These are phyloP conservation scores for Annulohypoxylon nitens DNA, from an alignment of 495 filamentous ascomycete species.

Conservation along the genomic window DNA sequence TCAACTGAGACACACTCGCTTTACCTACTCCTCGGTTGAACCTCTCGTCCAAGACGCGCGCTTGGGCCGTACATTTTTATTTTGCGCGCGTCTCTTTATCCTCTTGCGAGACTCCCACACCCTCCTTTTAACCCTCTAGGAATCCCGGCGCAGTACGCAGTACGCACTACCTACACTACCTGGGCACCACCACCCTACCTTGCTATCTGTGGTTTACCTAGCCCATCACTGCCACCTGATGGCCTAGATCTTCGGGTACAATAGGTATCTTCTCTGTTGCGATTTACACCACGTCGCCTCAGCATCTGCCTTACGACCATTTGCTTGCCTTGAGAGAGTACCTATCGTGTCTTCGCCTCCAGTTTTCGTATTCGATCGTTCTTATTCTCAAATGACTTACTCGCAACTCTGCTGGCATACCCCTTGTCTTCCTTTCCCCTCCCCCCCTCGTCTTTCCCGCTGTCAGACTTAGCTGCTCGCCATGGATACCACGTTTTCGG, in stretches of 20 bases:
- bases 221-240: conserved; percentile 47
- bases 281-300: conserved; percentile 44
- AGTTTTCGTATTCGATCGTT: conserved; percentile 43
- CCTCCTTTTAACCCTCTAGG: conserved; percentile 41
- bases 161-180: conserved; percentile 26
- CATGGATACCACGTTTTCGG: conserved; percentile 63
- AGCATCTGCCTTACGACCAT: conserved; percentile 41
- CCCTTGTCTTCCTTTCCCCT: conserved; percentile 49
- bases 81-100: conserved; percentile 53
- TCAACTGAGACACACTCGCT: conserved; percentile 51
- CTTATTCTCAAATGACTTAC: conserved; percentile 58
- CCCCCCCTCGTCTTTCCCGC: conserved; percentile 50
- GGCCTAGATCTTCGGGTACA: conserved; percentile 48
- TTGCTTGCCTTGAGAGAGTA: conserved; percentile 9
- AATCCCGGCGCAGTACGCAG: conserved; percentile 42
- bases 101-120: conserved; percentile 47
- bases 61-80: conserved; percentile 44
- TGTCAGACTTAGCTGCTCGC: conserved; percentile 48
- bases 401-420: conserved; percentile 51
- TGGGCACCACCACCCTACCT: conserved; percentile 34
- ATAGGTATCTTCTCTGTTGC: conserved; percentile 42
- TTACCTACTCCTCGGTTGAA: conserved; percentile 44
- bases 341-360: conserved; percentile 18
- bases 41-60: conserved; percentile 48
- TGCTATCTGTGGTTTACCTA: conserved; percentile 47